Conservation (phyloP, 768 basidiomycete species). For the Boletales sp. region DNA sequence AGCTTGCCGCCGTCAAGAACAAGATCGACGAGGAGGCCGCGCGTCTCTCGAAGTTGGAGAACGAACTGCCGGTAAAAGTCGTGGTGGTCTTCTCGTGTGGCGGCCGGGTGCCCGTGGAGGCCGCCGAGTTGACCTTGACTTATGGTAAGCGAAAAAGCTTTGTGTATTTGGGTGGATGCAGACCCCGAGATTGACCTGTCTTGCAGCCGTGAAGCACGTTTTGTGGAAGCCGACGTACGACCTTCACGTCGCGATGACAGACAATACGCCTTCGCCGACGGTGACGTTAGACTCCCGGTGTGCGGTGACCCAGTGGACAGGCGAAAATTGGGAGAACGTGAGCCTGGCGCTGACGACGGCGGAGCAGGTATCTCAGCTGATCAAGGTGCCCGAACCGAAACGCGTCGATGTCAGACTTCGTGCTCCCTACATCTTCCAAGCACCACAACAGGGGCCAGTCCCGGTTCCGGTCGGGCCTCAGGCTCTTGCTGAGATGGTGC, state of each 20-base stretch:
- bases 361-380: conserved; percentile 11
- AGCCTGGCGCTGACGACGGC: conserved; percentile 25
- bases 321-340: conserved; percentile 30
- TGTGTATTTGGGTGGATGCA: no score
- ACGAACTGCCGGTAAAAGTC: not conserved
- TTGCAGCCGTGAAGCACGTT: conserved; percentile 13
- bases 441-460: no score
- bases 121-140: conserved; percentile 13
- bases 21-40: conserved; percentile 10
- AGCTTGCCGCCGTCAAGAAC: conserved; percentile 8
- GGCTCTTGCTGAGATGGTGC: no score
- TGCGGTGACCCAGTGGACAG: conserved; percentile 25
- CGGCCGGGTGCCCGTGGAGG: conserved; percentile 1
- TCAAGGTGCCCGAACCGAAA: conserved; percentile 22
- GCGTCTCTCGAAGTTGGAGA: conserved; percentile 1
- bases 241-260: conserved; percentile 9
- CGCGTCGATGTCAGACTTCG: conserved; percentile 11
- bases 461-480: no score
- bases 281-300: conserved; percentile 28
- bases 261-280: conserved; percentile 11
- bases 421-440: no score
- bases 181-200: not conserved
- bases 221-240: conserved; percentile 21
- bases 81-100: conserved; percentile 7
- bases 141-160: conserved; percentile 12